phyloP scores from a whole-genome alignment of 768 basidiomycete species.

The Tylopilus subfusipes region DNA sequence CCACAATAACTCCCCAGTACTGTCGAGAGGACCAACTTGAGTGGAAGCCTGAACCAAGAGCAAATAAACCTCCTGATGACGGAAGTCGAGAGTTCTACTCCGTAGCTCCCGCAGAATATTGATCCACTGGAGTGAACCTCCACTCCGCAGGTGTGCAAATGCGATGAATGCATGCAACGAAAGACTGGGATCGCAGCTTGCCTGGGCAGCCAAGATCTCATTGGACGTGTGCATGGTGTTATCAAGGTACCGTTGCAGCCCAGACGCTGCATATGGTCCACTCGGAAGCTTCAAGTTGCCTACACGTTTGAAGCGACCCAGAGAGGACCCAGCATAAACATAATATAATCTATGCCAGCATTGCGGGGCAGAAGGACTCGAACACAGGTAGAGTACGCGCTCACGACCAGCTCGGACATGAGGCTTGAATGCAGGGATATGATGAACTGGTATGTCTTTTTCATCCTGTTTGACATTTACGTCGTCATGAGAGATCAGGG shows the following conservation, averaged over 20 bases:
- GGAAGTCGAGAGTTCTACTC: conserved; percentile 37
- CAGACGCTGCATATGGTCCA: conserved; percentile 27
- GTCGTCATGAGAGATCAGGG: not conserved
- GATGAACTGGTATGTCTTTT: not conserved
- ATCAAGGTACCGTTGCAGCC: conserved; percentile 37
- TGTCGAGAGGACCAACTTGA: conserved; percentile 38
- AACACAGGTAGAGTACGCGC: not conserved
- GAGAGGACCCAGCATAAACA: not conserved
- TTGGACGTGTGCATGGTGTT: conserved; percentile 41
- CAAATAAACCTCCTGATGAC: conserved; percentile 37
- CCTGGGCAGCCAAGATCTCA: conserved; percentile 40
- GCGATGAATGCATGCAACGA: conserved; percentile 44
- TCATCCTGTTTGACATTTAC: not conserved
- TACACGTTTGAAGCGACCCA: not conserved
- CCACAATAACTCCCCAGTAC: conserved; percentile 28
- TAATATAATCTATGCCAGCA: not conserved
- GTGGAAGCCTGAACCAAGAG: conserved; percentile 43
- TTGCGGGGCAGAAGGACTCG: not conserved
- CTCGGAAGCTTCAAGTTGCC: conserved; percentile 31
- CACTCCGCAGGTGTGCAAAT: conserved; percentile 45
- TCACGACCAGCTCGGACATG: not conserved
- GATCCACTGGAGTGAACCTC: conserved; percentile 16
- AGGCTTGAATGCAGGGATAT: not conserved
- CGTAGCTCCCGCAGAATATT: conserved; percentile 46
- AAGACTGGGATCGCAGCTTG: conserved; percentile 38